Percentiles rank a stretch among this genome's conserved stretches.
Conservation (phyloP, 106 monocot genomes). For the Allium cepa region DNA sequence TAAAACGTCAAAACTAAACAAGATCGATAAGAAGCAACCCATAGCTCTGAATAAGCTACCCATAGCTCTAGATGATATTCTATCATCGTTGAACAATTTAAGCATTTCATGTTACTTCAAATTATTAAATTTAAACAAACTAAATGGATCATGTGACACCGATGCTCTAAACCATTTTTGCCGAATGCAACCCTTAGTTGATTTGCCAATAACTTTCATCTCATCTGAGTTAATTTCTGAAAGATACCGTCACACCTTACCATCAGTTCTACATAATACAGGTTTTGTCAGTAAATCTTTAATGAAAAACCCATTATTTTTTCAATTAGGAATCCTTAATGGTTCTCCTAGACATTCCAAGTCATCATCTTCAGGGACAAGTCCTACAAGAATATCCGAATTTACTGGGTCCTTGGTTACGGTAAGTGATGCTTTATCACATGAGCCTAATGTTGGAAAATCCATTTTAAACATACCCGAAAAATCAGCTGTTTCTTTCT, state of each 20-base stretch:
- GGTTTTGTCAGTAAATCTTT: conserved; percentile 13
- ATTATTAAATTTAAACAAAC: conserved; percentile 28
- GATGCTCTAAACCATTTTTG: background rate
- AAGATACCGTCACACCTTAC: conserved; percentile 10
- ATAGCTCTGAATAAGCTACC: conserved; percentile 7
- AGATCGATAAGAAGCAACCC: conserved; percentile 9
- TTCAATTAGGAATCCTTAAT: conserved; percentile 15
- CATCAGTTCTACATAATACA: conserved; percentile 21
- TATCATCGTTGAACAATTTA: conserved; percentile 15
- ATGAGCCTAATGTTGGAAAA: conserved; percentile 1
- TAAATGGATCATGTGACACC: conserved; percentile 13
- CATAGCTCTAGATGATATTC: conserved; percentile 7
- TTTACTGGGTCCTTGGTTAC: conserved; percentile 3
- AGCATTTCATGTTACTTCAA: conserved; percentile 15
- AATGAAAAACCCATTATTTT: conserved; percentile 17
- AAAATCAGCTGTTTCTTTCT: conserved; percentile 9
- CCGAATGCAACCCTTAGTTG: no score
- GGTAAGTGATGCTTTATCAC: conserved; percentile 1
- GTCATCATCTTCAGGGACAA: conserved; percentile 8
- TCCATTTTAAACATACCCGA: conserved; percentile 12
- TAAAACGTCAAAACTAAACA: conserved; percentile 9
- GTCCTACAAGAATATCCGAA: conserved; percentile 3
- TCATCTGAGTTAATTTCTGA: conserved; percentile 7
- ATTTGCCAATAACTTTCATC: conserved; percentile 6
- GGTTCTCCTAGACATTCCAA: conserved; percentile 7